phyloP scores from a whole-genome alignment of 345 rosid species.

The Citrus sp. region DNA sequence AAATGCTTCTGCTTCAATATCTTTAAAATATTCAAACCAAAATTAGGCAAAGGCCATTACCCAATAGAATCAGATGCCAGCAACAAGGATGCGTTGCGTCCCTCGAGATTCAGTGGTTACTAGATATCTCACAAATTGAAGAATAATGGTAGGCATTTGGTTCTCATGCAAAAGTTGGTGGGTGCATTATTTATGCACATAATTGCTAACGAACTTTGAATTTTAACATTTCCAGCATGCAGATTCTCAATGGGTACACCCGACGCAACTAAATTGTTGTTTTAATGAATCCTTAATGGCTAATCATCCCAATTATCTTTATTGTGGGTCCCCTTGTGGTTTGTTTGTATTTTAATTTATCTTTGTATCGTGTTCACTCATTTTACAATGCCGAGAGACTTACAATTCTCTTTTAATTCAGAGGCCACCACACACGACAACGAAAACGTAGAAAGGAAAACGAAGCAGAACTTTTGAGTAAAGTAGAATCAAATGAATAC shows the following conservation, averaged over 20 bases:
- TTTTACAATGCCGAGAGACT: background rate
- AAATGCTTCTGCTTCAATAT: too few species aligned
- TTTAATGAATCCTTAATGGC: background rate
- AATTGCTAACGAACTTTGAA: constrained; percentile 7
- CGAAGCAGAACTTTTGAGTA: background rate
- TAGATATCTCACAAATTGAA: background rate
- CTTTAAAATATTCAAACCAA: too few species aligned
- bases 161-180: background rate
- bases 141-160: background rate
- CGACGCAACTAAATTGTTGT: background rate
- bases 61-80: constrained; percentile 12
- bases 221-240: constrained; percentile 13
- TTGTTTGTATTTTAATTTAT: background rate
- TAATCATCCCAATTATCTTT: background rate
- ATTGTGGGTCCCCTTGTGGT: background rate
- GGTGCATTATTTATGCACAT: background rate
- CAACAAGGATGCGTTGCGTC: background rate
- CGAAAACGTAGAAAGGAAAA: background rate
- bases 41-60: background rate
- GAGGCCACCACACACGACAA: background rate
- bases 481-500: background rate
- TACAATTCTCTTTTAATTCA: too few species aligned
- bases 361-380: background rate
- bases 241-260: constrained; percentile 23
- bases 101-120: background rate